Evolutionary conservation across 345 rosid species (phyloP).

Genomic region (Hibiscus trionum): DNA sequence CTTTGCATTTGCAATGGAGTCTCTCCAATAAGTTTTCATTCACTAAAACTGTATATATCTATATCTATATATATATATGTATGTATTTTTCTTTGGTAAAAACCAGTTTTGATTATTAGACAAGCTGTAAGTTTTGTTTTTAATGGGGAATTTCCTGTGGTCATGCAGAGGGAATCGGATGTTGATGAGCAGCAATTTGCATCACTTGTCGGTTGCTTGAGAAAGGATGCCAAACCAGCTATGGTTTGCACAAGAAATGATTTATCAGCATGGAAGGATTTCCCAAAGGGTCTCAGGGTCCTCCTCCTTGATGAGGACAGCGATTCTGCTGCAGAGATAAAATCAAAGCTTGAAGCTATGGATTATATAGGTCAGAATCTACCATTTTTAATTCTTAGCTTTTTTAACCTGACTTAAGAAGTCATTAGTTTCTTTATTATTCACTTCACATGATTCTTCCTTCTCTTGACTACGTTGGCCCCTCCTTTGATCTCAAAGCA

Average conservation of each 20-base stretch:
- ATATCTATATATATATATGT: background rate
- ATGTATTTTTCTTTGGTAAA: background rate
- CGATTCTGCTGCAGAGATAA: constrained; percentile 51
- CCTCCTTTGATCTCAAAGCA: constrained; percentile 9
- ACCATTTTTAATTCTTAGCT: background rate
- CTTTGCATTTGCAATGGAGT: background rate
- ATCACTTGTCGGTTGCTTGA: constrained; percentile 41
- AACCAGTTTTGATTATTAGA: background rate
- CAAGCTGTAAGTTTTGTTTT: background rate
- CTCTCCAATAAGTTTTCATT: background rate
- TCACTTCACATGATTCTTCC: constrained; percentile 11
- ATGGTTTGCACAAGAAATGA: constrained; percentile 84
- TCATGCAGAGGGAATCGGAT: constrained; percentile 25
- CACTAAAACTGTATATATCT: background rate
- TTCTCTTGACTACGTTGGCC: constrained; percentile 2
- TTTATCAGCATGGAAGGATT: constrained; percentile 81
- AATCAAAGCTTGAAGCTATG: constrained; percentile 74
- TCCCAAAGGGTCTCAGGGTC: constrained; percentile 89
- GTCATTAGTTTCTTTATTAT: constrained; percentile 4
- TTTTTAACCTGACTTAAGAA: constrained; percentile 11
- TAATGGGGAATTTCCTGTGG: constrained; percentile 17
- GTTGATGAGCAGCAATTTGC: constrained; percentile 17
- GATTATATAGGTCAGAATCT: constrained; percentile 70
- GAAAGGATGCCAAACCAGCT: constrained; percentile 95
- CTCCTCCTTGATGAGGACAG: constrained; percentile 68